phyloP scores from a whole-genome alignment of 2,329 filamentous ascomycete species.

The Raffaelea ambrosiae region DNA sequence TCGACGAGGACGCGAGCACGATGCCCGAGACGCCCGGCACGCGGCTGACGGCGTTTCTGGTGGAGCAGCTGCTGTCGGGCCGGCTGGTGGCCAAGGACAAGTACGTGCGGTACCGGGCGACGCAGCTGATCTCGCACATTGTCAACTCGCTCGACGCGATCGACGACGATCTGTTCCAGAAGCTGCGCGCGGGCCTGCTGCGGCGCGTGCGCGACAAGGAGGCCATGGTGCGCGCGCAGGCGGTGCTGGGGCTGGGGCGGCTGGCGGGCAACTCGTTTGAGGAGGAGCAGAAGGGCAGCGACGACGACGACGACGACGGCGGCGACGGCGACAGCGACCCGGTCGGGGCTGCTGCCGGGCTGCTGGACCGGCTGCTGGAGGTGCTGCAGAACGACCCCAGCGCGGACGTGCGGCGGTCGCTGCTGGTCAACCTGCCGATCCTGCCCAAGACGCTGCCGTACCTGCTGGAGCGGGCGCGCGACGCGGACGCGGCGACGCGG shows the following conservation, averaged over 20 bases:
- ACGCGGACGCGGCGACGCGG: conserved; percentile 76
- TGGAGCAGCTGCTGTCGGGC: conserved; percentile 67
- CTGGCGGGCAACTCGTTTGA: conserved; percentile 72
- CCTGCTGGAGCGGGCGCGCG: conserved; percentile 81
- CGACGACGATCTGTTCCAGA: conserved; percentile 83
- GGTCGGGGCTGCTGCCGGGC: conserved; percentile 51
- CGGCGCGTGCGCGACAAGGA: conserved; percentile 92
- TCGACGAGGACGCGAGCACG: conserved; percentile 59
- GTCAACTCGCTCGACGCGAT: conserved; percentile 89
- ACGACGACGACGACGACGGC: conserved; percentile 44
- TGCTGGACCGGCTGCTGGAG: conserved; percentile 77
- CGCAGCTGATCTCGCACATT: conserved; percentile 82
- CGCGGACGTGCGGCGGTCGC: conserved; percentile 80
- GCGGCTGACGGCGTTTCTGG: conserved; percentile 65
- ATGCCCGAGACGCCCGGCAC: conserved; percentile 78
- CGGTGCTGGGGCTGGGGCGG: conserved; percentile 79
- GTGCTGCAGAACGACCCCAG: conserved; percentile 90
- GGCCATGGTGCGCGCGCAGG: conserved; percentile 82
- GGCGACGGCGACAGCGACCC: conserved; percentile 33
- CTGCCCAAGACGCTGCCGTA: conserved; percentile 74
- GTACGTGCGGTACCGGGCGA: conserved; percentile 78
- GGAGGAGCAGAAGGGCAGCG: conserved; percentile 48
- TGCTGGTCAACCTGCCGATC: conserved; percentile 86
- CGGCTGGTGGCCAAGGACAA: conserved; percentile 84
- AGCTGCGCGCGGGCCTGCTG: conserved; percentile 68